Conservation (phyloP, 192 early-diverging fungal genomes). For the Rhizophagus sp. region DNA sequence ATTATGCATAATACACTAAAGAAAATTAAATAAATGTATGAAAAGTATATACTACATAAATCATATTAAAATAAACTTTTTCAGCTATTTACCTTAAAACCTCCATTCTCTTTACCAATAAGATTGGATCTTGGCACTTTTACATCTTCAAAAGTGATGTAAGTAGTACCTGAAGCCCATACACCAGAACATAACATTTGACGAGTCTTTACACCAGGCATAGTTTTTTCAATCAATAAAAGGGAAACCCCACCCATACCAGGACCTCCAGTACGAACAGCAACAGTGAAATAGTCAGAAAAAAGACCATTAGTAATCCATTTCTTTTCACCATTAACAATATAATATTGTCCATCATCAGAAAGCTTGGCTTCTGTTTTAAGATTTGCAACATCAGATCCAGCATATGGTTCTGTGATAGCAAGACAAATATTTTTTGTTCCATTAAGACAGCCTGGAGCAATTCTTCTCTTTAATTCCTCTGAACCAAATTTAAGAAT, state of each 20-base stretch:
- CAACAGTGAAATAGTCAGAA: constrained; percentile 83
- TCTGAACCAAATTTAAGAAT: constrained; percentile 70
- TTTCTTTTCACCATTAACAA: constrained; percentile 86
- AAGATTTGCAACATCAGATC: constrained; percentile 78
- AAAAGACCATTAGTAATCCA: constrained; percentile 85
- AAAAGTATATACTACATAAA: not conserved
- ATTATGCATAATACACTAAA: constrained; percentile 67
- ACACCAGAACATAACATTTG: constrained; percentile 86
- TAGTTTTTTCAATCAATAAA: constrained; percentile 68
- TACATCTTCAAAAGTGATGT: constrained; percentile 83
- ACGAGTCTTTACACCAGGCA: constrained; percentile 75
- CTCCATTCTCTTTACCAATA: constrained; percentile 83
- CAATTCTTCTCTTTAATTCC: constrained; percentile 66
- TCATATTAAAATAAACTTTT: not conserved
- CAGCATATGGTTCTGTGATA: constrained; percentile 76
- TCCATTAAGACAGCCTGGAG: constrained; percentile 65
- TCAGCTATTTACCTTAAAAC: constrained; percentile 63
- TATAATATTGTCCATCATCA: constrained; percentile 69
- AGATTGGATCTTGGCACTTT: constrained; percentile 83
- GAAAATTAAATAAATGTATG: not conserved
- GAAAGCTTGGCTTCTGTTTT: constrained; percentile 63
- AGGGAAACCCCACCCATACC: constrained; percentile 81
- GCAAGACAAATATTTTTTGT: constrained; percentile 79
- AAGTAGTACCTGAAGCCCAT: constrained; percentile 80
- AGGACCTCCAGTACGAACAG: constrained; percentile 72